Percentiles rank a stretch among this genome's conserved stretches.
These are phyloP conservation scores for Dentipellis sp. DNA, from an alignment of 768 basidiomycete genomes.

Conservation along the genomic window DNA sequence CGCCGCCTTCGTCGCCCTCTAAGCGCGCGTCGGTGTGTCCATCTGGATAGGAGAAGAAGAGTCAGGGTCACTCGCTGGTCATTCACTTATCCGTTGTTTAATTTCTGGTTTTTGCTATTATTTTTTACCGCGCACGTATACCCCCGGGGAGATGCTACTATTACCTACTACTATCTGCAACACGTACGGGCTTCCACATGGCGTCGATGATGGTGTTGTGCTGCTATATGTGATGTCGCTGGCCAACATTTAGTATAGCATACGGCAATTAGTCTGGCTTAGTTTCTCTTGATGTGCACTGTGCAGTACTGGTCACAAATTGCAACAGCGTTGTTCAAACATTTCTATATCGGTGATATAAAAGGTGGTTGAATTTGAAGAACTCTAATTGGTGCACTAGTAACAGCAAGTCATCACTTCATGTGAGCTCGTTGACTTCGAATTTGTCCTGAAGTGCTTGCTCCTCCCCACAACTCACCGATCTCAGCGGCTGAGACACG, in stretches of 20 bases:
- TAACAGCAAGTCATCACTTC: too few species aligned
- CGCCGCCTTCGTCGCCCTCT: constrained; percentile 20
- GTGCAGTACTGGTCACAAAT: not conserved
- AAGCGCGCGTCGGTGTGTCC: not conserved
- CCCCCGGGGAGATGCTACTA: not conserved
- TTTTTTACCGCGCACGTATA: not conserved
- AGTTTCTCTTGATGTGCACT: not conserved
- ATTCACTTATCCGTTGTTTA: not conserved
- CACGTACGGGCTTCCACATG: not conserved
- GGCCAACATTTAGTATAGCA: not conserved
- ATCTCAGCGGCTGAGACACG: too few species aligned
- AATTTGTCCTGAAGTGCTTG: too few species aligned
- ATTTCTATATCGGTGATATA: not conserved
- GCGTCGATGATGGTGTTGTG: not conserved
- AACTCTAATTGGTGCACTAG: too few species aligned
- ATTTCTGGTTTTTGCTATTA: not conserved
- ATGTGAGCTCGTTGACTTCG: too few species aligned
- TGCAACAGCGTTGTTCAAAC: too few species aligned
- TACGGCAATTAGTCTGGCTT: not conserved
- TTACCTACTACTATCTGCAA: not conserved
- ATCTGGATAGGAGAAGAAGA: not conserved
- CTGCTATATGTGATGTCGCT: constrained; percentile 1
- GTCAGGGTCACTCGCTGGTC: not conserved
- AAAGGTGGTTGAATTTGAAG: not conserved
- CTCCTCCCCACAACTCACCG: too few species aligned